Percentiles rank a stretch among this genome's conserved stretches.
Conservation (phyloP, 768 basidiomycete genomes). For the Mycena haematopus region DNA sequence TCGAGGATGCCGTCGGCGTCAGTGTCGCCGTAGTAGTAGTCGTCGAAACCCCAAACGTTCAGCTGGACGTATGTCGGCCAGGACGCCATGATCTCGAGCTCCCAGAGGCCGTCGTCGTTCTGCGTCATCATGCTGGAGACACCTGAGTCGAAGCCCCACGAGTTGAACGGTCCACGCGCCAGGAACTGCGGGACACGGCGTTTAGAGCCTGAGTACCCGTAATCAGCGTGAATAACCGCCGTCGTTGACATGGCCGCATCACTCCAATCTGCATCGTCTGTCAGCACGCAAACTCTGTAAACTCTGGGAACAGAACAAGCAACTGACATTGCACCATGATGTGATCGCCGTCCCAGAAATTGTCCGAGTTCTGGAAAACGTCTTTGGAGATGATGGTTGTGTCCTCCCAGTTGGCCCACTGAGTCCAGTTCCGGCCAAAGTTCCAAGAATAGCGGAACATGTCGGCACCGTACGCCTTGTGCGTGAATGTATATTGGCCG, state of each 20-base stretch:
- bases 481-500: conserved; percentile 77
- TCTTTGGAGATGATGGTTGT: conserved; percentile 65
- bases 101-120: conserved; percentile 73
- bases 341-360: conserved; percentile 85
- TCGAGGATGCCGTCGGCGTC: conserved; percentile 90
- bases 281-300: conserved; percentile 1
- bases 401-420: conserved; percentile 82
- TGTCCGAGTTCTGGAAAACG: conserved; percentile 55
- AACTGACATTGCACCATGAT: conserved; percentile 87
- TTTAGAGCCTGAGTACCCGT: conserved; percentile 55
- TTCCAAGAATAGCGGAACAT: conserved; percentile 87
- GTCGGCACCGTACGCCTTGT: conserved; percentile 87
- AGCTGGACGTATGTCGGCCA: conserved; percentile 93
- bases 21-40: conserved; percentile 91
- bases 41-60: conserved; percentile 90
- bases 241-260: conserved; percentile 63
- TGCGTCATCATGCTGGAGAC: conserved; percentile 72
- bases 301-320: not conserved
- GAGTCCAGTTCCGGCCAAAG: conserved; percentile 84
- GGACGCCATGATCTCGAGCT: conserved; percentile 85
- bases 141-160: conserved; percentile 91
- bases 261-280: conserved; percentile 72
- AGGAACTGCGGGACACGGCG: conserved; percentile 89
- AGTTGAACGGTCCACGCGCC: conserved; percentile 88
- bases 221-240: conserved; percentile 81